phyloP scores from a whole-genome alignment of 306 rosid species.

The Trifolium repens region DNA sequence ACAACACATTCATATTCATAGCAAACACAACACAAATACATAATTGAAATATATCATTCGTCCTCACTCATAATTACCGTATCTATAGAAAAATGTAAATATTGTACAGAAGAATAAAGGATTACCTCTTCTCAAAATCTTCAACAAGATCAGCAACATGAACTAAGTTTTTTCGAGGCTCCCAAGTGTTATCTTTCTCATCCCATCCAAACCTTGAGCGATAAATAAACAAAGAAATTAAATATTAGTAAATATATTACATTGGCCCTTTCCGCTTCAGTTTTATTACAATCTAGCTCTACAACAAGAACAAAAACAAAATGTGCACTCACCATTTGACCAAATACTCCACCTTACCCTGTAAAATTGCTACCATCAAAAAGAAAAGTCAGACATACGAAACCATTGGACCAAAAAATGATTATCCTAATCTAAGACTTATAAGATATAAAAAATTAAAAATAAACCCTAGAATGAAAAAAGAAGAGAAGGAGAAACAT shows the following conservation, averaged over 20 bases:
- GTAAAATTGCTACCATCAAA: not conserved
- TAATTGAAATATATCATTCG: slow-evolving; percentile 52
- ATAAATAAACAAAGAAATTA: slow-evolving; percentile 28
- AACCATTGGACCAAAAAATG: not conserved
- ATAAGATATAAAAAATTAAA: not conserved
- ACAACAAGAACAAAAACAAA: slow-evolving; percentile 19
- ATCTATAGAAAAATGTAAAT: slow-evolving; percentile 2
- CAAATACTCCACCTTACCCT: slow-evolving; percentile 85
- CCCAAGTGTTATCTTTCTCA: slow-evolving; percentile 89
- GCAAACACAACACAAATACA: slow-evolving; percentile 35
- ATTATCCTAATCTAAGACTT: not conserved
- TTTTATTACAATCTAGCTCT: not conserved
- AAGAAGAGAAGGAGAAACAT: not conserved
- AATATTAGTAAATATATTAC: not conserved
- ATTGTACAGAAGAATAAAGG: not conserved
- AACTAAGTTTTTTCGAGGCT: slow-evolving; percentile 80
- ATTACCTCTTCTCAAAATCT: slow-evolving; percentile 79
- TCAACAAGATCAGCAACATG: slow-evolving; percentile 61
- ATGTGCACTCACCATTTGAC: slow-evolving; percentile 77
- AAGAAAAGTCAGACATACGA: slow-evolving; percentile 39
- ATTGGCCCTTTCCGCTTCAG: not conserved
- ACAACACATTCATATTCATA: slow-evolving; percentile 7
- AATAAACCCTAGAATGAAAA: not conserved
- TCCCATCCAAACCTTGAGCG: slow-evolving; percentile 84
- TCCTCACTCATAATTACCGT: not conserved